These are phyloP conservation scores for Isatis tinctoria DNA, from an alignment of 345 rosid genomes.

Conservation along the genomic window DNA sequence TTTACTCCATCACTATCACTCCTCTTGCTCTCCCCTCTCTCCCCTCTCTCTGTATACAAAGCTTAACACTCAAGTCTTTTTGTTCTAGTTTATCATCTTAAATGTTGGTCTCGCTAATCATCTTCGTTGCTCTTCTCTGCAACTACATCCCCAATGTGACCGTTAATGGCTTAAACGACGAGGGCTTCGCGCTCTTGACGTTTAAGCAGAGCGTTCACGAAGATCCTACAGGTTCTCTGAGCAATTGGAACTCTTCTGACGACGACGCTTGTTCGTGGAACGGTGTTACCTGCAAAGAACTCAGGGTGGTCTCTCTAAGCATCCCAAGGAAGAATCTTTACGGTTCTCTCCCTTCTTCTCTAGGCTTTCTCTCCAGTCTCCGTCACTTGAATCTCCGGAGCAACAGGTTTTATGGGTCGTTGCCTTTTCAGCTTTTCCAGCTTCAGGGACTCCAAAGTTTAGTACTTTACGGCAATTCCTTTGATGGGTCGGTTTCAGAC, in stretches of 20 bases:
- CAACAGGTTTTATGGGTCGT: constrained; percentile 60
- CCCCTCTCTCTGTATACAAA: constrained; percentile 11
- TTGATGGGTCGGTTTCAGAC: constrained; percentile 66
- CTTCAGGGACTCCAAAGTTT: constrained; percentile 83
- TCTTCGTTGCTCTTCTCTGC: constrained; percentile 35
- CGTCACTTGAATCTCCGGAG: constrained; percentile 85
- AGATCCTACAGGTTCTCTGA: constrained; percentile 79
- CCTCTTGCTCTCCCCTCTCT: not conserved
- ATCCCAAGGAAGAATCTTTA: constrained; percentile 78
- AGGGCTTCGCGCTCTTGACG: constrained; percentile 74
- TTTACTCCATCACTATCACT: constrained; percentile 26
- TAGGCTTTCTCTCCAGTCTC: constrained; percentile 78
- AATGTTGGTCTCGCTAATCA: constrained; percentile 37
- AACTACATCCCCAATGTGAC: constrained; percentile 18
- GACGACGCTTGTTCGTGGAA: constrained; percentile 82
- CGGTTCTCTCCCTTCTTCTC: constrained; percentile 72
- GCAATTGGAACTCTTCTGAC: constrained; percentile 80
- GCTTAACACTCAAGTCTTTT: constrained; percentile 9
- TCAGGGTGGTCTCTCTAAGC: constrained; percentile 70
- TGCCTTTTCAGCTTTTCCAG: constrained; percentile 67
- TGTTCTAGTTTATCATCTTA: constrained; percentile 1
- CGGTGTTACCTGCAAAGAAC: constrained; percentile 85
- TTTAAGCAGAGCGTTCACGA: constrained; percentile 57
- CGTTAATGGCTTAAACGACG: constrained; percentile 43
- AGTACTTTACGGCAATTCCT: constrained; percentile 89